Evolutionary conservation across 2,329 filamentous ascomycete genomes (phyloP).

Genomic region (Purpureocillium lavendulum): DNA sequence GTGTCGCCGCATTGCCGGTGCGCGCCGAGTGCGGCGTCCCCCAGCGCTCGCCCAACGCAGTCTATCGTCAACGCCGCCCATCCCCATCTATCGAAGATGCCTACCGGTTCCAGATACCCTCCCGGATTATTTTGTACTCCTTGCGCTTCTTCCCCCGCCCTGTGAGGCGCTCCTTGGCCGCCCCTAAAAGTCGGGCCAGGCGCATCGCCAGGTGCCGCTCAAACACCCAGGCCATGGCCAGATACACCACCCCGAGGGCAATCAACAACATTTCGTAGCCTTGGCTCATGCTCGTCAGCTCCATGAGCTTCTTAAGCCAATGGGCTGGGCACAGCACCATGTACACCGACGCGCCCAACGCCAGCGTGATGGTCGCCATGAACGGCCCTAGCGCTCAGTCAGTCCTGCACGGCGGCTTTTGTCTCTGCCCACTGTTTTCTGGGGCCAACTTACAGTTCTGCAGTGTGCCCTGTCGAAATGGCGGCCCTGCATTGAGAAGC

Average conservation of each 20-base stretch:
- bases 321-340: conserved; percentile 70
- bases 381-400: no score
- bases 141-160: conserved; percentile 69
- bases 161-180: conserved; percentile 47
- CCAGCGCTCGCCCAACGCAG: no score
- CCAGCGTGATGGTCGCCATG: conserved; percentile 62
- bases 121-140: conserved; percentile 73
- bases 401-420: no score
- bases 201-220: conserved; percentile 65
- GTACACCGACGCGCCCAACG: conserved; percentile 62
- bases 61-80: no score
- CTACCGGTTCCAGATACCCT: conserved; percentile 32
- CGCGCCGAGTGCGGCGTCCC: no score
- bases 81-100: no score
- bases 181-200: conserved; percentile 60
- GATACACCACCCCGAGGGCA: conserved; percentile 58
- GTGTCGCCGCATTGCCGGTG: no score
- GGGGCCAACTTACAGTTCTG: conserved; percentile 69
- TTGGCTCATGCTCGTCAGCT: conserved; percentile 68
- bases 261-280: conserved; percentile 69
- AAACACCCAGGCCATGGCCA: conserved; percentile 59
- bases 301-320: conserved; percentile 69
- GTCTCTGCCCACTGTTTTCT: no score
- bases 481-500: conserved; percentile 82
- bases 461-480: conserved; percentile 73